Conservation (phyloP, 2,329 filamentous ascomycete genomes). For the Ophiosphaerella korrae region DNA sequence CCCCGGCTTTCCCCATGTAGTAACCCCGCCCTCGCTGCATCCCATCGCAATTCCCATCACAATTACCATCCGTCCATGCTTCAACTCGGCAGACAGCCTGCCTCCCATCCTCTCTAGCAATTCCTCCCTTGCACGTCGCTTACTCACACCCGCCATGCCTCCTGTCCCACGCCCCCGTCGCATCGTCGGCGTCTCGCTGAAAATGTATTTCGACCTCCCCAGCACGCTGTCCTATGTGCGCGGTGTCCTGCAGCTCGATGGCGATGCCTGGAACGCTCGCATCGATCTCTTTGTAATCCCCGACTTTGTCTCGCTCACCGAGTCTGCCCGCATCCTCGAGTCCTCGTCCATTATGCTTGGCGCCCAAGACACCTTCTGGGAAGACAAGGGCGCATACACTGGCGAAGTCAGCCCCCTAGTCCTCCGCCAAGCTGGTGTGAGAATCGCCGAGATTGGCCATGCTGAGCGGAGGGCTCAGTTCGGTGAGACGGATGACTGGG, state of each 20-base stretch:
- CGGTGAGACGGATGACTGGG: constrained; percentile 72
- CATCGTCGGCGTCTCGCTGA: constrained; percentile 74
- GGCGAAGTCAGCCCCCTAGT: constrained; percentile 75
- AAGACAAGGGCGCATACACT: constrained; percentile 74
- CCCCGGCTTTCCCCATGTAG: constrained; percentile 22
- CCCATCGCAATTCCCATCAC: not conserved
- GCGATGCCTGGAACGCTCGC: constrained; percentile 60
- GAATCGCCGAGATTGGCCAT: constrained; percentile 79
- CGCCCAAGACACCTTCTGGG: constrained; percentile 76
- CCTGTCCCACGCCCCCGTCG: constrained; percentile 56
- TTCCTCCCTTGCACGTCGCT: not conserved
- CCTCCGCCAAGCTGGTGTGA: constrained; percentile 69
- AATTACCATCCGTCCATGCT: not conserved
- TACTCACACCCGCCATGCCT: constrained; percentile 27
- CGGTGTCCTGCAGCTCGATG: constrained; percentile 50
- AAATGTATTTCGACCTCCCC: constrained; percentile 78
- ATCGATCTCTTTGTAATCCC: constrained; percentile 79
- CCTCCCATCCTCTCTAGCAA: not conserved
- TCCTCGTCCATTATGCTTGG: constrained; percentile 66
- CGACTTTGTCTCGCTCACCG: constrained; percentile 72
- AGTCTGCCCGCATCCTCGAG: constrained; percentile 56
- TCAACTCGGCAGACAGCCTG: not conserved
- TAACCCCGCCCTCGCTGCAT: constrained; percentile 10
- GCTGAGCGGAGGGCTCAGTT: constrained; percentile 77
- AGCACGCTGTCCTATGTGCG: constrained; percentile 60